Percentiles rank a stretch among this genome's conserved stretches.
phyloP scores from a whole-genome alignment of 768 basidiomycete genomes.

The Mycena rebaudengoi region DNA sequence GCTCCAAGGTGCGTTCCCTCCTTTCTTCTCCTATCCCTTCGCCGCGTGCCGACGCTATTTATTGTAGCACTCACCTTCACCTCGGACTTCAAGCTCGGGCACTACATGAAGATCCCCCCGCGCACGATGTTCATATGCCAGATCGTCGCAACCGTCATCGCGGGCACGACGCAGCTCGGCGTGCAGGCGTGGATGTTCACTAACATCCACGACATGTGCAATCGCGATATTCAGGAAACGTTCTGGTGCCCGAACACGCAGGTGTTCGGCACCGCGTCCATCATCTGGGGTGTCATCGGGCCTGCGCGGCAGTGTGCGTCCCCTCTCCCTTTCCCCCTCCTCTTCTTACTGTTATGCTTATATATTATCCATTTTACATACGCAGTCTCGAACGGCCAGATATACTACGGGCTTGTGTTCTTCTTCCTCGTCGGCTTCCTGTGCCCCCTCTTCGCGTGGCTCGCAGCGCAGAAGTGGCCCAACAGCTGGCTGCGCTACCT shows the following conservation, averaged over 20 bases:
- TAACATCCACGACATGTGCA: slow-evolving; percentile 71
- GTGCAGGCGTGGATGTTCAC: slow-evolving; percentile 84
- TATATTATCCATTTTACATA: slow-evolving; percentile 66
- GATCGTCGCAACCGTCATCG: slow-evolving; percentile 70
- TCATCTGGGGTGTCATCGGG: slow-evolving; percentile 87
- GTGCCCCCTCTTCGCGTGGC: slow-evolving; percentile 62
- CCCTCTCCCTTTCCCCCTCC: not conserved
- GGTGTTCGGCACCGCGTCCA: slow-evolving; percentile 81
- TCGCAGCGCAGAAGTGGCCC: slow-evolving; percentile 67
- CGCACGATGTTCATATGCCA: slow-evolving; percentile 78
- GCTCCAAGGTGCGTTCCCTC: slow-evolving; percentile 17
- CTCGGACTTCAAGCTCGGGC: slow-evolving; percentile 82
- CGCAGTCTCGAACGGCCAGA: too few relatives aligned
- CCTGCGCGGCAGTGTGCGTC: slow-evolving; percentile 63
- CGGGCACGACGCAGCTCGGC: slow-evolving; percentile 70
- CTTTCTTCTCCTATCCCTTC: not conserved
- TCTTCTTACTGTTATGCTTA: too few relatives aligned
- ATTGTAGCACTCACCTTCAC: slow-evolving; percentile 66
- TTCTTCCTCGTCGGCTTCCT: slow-evolving; percentile 84
- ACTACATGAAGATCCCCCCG: slow-evolving; percentile 81
- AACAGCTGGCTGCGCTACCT: slow-evolving; percentile 67
- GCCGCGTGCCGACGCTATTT: not conserved
- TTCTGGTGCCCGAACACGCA: slow-evolving; percentile 77
- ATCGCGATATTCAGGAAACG: slow-evolving; percentile 58
- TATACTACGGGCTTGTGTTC: too few relatives aligned